These are phyloP conservation scores for Pythium rishiriense DNA, from an alignment of 352 stramenopile species.

Conservation along the genomic window DNA sequence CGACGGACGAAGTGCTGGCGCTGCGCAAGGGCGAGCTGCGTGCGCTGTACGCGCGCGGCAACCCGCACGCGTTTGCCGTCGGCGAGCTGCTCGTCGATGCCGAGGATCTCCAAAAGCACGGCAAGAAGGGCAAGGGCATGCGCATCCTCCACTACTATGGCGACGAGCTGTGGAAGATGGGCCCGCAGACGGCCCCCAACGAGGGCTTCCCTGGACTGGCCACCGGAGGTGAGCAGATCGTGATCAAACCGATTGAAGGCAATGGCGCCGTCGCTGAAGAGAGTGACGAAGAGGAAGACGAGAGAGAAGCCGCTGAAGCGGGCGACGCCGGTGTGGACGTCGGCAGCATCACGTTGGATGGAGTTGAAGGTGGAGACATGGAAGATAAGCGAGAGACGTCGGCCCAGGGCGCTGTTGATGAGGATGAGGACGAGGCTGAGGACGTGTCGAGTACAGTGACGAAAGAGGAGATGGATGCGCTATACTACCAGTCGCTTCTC, in stretches of 20 bases:
- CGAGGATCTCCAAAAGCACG: slow-evolving; percentile 47
- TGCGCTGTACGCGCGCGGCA: slow-evolving; percentile 70
- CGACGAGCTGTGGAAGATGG: slow-evolving; percentile 78
- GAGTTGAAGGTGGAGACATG: slow-evolving; percentile 10
- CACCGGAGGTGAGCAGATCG: slow-evolving; percentile 7
- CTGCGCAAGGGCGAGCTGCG: slow-evolving; percentile 70
- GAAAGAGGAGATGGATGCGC: slow-evolving; percentile 73
- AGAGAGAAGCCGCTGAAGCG: neutral
- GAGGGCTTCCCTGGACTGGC: slow-evolving; percentile 51
- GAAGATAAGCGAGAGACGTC: slow-evolving; percentile 39
- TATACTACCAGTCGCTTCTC: slow-evolving; percentile 61
- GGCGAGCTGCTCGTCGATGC: slow-evolving; percentile 75
- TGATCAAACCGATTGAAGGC: slow-evolving; percentile 22
- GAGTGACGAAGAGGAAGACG: slow-evolving; percentile 3
- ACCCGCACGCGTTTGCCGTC: slow-evolving; percentile 75
- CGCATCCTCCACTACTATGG: slow-evolving; percentile 71
- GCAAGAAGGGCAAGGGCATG: slow-evolving; percentile 69
- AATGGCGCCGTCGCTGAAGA: slow-evolving; percentile 13
- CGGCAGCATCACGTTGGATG: slow-evolving; percentile 31
- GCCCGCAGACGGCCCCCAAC: slow-evolving; percentile 64
- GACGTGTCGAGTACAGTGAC: slow-evolving; percentile 30
- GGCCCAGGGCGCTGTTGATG: neutral
- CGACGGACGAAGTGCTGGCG: slow-evolving; percentile 43
- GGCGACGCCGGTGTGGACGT: slow-evolving; percentile 36
- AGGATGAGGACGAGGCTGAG: slow-evolving; percentile 21